phyloP scores from a whole-genome alignment of 202 grass and related monocot genomes.

The Musa balbisiana region DNA sequence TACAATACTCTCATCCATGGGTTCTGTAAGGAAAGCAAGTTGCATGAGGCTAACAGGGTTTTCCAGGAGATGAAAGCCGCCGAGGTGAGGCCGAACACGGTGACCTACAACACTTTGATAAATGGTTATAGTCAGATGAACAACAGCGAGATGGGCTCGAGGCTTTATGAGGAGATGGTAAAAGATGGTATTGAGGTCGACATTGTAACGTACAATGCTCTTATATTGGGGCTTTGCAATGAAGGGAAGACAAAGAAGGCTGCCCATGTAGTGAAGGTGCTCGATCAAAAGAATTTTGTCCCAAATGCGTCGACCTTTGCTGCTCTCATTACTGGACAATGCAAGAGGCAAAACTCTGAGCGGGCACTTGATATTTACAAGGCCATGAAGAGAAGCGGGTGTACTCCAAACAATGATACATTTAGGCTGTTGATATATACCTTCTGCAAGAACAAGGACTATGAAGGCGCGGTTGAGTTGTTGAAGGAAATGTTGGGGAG shows the following conservation, averaged over 20 bases:
- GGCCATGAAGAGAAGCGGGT: constrained; percentile 69
- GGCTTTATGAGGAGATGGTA: constrained; percentile 62
- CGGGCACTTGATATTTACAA: constrained; percentile 56
- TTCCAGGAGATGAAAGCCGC: constrained; percentile 48
- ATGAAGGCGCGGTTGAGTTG: constrained; percentile 65
- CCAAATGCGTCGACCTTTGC: constrained; percentile 64
- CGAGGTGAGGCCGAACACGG: constrained; percentile 32
- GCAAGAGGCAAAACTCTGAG: constrained; percentile 70
- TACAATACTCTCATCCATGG: constrained; percentile 62
- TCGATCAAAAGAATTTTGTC: constrained; percentile 40
- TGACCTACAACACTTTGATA: constrained; percentile 74
- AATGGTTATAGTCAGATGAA: constrained; percentile 40
- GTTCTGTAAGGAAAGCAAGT: constrained; percentile 52
- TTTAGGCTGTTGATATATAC: constrained; percentile 57
- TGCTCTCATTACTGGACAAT: constrained; percentile 57
- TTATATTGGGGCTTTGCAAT: constrained; percentile 68
- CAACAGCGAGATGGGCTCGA: constrained; percentile 34
- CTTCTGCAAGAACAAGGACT: constrained; percentile 76
- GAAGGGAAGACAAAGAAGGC: constrained; percentile 67
- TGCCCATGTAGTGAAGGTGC: constrained; percentile 37
- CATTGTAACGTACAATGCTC: constrained; percentile 65
- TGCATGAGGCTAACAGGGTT: constrained; percentile 44
- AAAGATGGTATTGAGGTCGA: constrained; percentile 37
- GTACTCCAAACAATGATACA: constrained; percentile 33
- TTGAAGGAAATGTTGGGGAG: constrained; percentile 52